phyloP scores from a whole-genome alignment of 176 grass and related monocot genomes.

The Chloris gayana region DNA sequence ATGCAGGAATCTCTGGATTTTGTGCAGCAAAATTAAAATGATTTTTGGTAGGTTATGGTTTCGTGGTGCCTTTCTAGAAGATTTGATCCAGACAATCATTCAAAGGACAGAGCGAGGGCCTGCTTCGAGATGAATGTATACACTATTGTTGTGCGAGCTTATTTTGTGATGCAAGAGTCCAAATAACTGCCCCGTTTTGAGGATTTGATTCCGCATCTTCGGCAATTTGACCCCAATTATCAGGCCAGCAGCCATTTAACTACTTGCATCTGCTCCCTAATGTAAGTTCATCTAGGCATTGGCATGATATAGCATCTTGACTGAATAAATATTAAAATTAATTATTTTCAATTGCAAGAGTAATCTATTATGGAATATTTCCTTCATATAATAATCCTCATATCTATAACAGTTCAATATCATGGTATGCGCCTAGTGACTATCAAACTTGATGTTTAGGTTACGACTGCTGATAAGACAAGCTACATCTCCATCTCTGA shows the following conservation, averaged over 20 bases:
- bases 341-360: neutral
- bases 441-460: neutral
- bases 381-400: neutral
- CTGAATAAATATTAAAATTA: neutral
- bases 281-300: neutral
- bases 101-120: constrained; percentile 25
- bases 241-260: constrained; percentile 25
- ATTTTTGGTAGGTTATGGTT: neutral
- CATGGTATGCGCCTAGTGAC: neutral
- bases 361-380: neutral
- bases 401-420: no score
- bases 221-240: constrained; percentile 40
- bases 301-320: neutral
- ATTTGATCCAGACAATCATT: constrained; percentile 26
- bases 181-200: constrained; percentile 38
- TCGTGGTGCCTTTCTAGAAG: constrained; percentile 23
- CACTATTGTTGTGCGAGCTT: neutral
- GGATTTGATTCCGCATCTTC: constrained; percentile 52
- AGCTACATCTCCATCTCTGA: neutral
- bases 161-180: constrained; percentile 10
- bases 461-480: neutral
- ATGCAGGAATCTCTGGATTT: neutral
- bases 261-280: neutral
- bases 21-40: neutral
- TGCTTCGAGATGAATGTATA: constrained; percentile 1